phyloP scores from a whole-genome alignment of 1,284 basidiomycete genomes.

The Cutaneotrichosporon sp. region DNA sequence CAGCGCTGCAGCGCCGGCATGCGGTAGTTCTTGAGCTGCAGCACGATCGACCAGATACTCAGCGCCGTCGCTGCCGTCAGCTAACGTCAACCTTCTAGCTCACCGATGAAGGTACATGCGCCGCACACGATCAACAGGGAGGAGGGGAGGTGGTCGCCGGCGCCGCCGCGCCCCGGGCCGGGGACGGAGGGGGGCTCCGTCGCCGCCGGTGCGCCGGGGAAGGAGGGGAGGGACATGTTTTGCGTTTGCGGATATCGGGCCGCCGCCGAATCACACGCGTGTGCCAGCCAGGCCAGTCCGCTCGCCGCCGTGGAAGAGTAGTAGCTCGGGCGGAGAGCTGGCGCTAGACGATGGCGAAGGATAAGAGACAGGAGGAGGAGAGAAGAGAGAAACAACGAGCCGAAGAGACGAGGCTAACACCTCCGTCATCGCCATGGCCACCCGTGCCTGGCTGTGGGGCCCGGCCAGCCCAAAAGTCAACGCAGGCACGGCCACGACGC shows the following conservation, averaged over 20 bases:
- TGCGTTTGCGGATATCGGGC: too few species aligned
- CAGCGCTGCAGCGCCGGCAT: slow-evolving; percentile 77
- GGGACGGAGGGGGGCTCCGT: not conserved
- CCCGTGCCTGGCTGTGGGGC: slow-evolving; percentile 8
- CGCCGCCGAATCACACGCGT: too few species aligned
- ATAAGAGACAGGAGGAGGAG: not conserved
- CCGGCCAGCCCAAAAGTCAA: not conserved
- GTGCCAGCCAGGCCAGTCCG: not conserved
- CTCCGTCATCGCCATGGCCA: slow-evolving; percentile 8
- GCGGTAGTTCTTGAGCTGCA: slow-evolving; percentile 88
- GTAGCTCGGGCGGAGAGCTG: too few species aligned
- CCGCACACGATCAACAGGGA: slow-evolving; percentile 49
- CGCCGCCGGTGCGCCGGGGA: slow-evolving; percentile 6
- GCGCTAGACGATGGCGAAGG: too few species aligned
- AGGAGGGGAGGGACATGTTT: slow-evolving; percentile 20
- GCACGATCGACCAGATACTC: slow-evolving; percentile 76
- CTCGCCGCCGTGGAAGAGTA: too few species aligned
- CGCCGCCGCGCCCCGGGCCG: slow-evolving; percentile 28
- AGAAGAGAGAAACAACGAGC: too few species aligned
- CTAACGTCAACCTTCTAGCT: not conserved
- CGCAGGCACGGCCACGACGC: not conserved
- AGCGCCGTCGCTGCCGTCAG: slow-evolving; percentile 65
- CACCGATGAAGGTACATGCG: slow-evolving; percentile 49
- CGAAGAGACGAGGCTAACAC: not conserved
- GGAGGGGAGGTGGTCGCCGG: slow-evolving; percentile 46